Evolutionary conservation across 2,329 filamentous ascomycete genomes (phyloP).

Genomic region (Hymenoscyphus repandus): DNA sequence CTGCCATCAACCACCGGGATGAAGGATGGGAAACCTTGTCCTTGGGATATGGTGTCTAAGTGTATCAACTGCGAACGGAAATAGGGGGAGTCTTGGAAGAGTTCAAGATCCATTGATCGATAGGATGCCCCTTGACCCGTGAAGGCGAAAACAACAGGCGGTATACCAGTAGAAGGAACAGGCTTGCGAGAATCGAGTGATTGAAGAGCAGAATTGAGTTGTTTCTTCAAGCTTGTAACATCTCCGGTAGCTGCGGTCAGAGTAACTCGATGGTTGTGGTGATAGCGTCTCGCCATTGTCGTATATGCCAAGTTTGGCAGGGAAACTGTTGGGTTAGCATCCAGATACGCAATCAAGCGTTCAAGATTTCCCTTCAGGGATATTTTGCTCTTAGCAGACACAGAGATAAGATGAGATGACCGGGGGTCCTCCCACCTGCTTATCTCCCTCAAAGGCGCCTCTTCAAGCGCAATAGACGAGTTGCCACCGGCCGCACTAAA

Average conservation of each 20-base stretch:
- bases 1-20: constrained; percentile 31
- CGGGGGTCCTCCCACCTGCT: constrained; percentile 37
- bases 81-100: constrained; percentile 44
- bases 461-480: constrained; percentile 17
- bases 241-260: no score
- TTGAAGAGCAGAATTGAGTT: background rate
- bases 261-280: background rate
- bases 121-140: constrained; percentile 34
- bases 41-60: background rate
- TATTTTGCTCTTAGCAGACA: constrained; percentile 38
- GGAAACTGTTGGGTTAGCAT: background rate
- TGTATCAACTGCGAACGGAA: constrained; percentile 1
- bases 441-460: no score
- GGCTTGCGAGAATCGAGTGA: background rate
- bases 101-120: constrained; percentile 37
- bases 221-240: no score
- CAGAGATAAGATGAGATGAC: constrained; percentile 35
- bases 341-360: constrained; percentile 2
- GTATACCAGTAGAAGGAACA: background rate
- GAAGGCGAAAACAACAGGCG: background rate
- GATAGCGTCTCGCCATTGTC: constrained; percentile 32
- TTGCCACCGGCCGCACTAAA: constrained; percentile 35
- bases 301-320: constrained; percentile 14
- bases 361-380: constrained; percentile 10
- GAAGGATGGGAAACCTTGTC: constrained; percentile 15